These are phyloP conservation scores for Silene vulgaris DNA, from an alignment of 179 eudicot genomes.

Conservation along the genomic window DNA sequence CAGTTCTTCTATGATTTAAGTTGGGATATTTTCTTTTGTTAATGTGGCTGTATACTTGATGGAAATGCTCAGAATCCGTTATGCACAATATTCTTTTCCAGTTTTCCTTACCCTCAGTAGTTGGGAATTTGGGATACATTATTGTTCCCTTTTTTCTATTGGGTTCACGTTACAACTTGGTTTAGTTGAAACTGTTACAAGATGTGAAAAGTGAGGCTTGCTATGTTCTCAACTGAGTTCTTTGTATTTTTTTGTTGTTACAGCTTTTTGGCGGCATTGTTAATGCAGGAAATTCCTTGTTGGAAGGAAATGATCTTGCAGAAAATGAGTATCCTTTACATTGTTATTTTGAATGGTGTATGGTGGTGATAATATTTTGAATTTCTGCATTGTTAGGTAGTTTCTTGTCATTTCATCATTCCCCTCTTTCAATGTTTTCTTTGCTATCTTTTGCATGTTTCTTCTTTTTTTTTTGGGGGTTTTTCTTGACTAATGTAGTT, in stretches of 20 bases:
- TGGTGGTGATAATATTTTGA: background rate
- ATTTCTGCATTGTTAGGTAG: background rate
- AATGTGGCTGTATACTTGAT: background rate
- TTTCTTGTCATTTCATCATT: conserved; percentile 7
- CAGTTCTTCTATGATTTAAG: background rate
- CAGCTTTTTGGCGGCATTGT: conserved; percentile 95
- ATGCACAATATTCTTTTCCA: conserved; percentile 6
- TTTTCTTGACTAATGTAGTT: conserved; percentile 62
- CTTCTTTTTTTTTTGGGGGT: conserved; percentile 13
- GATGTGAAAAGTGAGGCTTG: background rate
- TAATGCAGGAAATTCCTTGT: conserved; percentile 59
- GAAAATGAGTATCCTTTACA: conserved; percentile 82
- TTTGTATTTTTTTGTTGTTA: conserved; percentile 18
- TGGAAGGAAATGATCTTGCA: conserved; percentile 63
- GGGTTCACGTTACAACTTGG: background rate
- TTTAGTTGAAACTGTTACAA: background rate
- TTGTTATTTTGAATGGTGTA: conserved; percentile 6
- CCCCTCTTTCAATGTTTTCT: background rate
- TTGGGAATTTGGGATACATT: background rate
- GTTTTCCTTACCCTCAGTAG: background rate
- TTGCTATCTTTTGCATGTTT: background rate
- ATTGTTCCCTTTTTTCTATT: background rate
- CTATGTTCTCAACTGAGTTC: background rate
- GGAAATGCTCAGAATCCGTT: background rate
- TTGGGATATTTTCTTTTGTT: background rate